A percentile compares a stretch with the other conserved stretches of the same genome.
phyloP scores from a whole-genome alignment of 257 asterid species.

The Eucommia ulmoides region DNA sequence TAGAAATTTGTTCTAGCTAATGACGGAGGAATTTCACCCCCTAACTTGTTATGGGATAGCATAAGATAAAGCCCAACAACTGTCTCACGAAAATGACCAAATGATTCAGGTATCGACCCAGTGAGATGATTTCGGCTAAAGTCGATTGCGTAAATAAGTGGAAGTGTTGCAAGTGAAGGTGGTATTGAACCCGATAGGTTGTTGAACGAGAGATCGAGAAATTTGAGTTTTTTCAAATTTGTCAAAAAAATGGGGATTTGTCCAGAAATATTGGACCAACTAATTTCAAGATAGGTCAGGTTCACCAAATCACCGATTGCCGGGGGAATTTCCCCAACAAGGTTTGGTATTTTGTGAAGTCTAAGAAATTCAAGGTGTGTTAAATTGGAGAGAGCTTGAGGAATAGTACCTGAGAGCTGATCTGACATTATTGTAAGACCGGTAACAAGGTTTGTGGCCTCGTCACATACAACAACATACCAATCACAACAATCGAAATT shows the following conservation, averaged over 20 bases:
- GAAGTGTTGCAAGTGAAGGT: constrained; percentile 19
- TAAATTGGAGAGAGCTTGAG: constrained; percentile 12
- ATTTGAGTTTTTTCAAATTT: constrained; percentile 10
- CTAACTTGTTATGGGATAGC: constrained; percentile 21
- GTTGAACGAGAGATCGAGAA: constrained; percentile 25
- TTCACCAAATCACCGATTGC: constrained; percentile 13
- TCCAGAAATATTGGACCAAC: constrained; percentile 37
- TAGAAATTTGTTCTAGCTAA: constrained; percentile 16
- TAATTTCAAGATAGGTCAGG: constrained; percentile 9
- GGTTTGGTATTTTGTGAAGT: constrained; percentile 23
- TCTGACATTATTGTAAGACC: constrained; percentile 13
- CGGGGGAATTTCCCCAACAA: constrained; percentile 16
- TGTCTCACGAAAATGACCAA: constrained; percentile 6
- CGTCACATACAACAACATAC: constrained; percentile 24
- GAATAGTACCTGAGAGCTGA: constrained; percentile 23
- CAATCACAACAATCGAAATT: constrained; percentile 19
- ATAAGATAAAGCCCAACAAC: constrained; percentile 2
- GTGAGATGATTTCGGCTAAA: constrained; percentile 29
- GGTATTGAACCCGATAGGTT: constrained; percentile 27
- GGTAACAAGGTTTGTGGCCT: constrained; percentile 13
- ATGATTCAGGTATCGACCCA: constrained; percentile 24
- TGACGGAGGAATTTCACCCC: constrained; percentile 19
- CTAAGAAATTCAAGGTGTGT: constrained; percentile 23
- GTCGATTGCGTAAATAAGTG: constrained; percentile 13
- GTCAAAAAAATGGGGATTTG: constrained; percentile 15